Evolutionary conservation across 768 basidiomycete species (phyloP).

Genomic region (Suillus spraguei): DNA sequence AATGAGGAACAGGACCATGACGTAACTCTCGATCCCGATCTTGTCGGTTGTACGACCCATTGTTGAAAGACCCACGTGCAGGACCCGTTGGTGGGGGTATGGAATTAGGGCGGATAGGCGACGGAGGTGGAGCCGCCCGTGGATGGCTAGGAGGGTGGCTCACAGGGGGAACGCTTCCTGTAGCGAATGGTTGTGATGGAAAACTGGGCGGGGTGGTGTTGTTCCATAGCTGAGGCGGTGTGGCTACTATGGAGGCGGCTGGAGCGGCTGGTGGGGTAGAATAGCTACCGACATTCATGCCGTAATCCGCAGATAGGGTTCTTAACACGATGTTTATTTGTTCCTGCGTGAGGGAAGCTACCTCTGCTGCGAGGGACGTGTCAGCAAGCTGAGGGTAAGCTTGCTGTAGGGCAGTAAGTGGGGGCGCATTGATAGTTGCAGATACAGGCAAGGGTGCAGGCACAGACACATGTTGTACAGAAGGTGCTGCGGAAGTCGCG

Average conservation of each 20-base stretch:
- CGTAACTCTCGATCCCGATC: slow-evolving; percentile 28
- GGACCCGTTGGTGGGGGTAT: slow-evolving; percentile 19
- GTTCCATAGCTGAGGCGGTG: slow-evolving; percentile 26
- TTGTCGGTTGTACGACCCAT: slow-evolving; percentile 30
- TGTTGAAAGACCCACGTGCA: slow-evolving; percentile 27
- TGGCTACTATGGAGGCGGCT: slow-evolving; percentile 23
- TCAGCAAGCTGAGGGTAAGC: slow-evolving; percentile 43
- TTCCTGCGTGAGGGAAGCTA: slow-evolving; percentile 74
- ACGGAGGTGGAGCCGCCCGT: slow-evolving; percentile 31
- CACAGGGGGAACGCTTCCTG: slow-evolving; percentile 21
- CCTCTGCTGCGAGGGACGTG: slow-evolving; percentile 64
- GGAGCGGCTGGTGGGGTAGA: slow-evolving; percentile 32
- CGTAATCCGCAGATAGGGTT: slow-evolving; percentile 49
- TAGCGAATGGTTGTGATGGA: slow-evolving; percentile 16
- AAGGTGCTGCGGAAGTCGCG: slow-evolving; percentile 14
- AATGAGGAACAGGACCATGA: slow-evolving; percentile 21
- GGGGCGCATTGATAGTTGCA: slow-evolving; percentile 4
- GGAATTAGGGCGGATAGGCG: slow-evolving; percentile 18
- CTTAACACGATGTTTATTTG: slow-evolving; percentile 72
- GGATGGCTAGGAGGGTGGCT: slow-evolving; percentile 22
- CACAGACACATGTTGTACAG: slow-evolving; percentile 19
- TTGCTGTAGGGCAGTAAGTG: slow-evolving; percentile 26
- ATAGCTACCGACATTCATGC: slow-evolving; percentile 33
- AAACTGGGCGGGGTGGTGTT: slow-evolving; percentile 14
- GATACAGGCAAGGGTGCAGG: neutral